Evolutionary conservation across 2,329 filamentous ascomycete species (phyloP).

Genomic region (Ascochyta pisi): DNA sequence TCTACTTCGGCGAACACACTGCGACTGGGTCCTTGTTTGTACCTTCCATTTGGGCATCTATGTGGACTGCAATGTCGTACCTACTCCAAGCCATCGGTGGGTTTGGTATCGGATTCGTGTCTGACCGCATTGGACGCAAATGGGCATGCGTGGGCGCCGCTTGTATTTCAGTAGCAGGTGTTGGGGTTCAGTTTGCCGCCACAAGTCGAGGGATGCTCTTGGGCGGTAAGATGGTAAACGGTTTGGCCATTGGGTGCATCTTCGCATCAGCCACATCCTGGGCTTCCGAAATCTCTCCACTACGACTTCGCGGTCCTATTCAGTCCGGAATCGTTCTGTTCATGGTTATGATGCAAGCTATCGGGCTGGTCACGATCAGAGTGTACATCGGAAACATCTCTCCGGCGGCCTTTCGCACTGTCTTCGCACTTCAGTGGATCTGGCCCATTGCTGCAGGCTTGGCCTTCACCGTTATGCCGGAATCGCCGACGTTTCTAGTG

Average conservation of each 20-base stretch:
- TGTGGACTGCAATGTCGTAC: conserved; percentile 20
- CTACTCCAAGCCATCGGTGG: conserved; percentile 14
- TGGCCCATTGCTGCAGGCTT: conserved; percentile 5
- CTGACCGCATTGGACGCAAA: conserved; percentile 15
- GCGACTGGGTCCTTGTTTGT: conserved; percentile 7
- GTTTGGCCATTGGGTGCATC: conserved; percentile 13
- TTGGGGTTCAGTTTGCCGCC: conserved; percentile 12
- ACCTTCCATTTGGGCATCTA: conserved; percentile 15
- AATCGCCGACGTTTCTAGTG: conserved; percentile 15
- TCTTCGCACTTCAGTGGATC: conserved; percentile 14
- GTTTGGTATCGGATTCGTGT: conserved; percentile 13
- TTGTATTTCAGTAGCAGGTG: conserved; percentile 7
- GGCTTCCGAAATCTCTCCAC: conserved; percentile 15
- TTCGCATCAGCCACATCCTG: conserved; percentile 14
- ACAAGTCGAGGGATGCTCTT: conserved; percentile 9
- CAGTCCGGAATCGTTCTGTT: conserved; percentile 14
- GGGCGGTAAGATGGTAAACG: conserved; percentile 13
- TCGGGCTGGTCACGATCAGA: conserved; percentile 11
- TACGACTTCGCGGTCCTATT: conserved; percentile 14
- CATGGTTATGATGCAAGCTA: conserved; percentile 15
- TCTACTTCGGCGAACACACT: conserved; percentile 14
- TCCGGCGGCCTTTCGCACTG: conserved; percentile 2
- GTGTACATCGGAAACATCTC: conserved; percentile 8
- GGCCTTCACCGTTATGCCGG: conserved; percentile 7
- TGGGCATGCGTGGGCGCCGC: conserved; percentile 9